Base-by-base conservation (phyloP, 495 filamentous ascomycete genomes). In the Annulohypoxylon moriforme region DNA sequence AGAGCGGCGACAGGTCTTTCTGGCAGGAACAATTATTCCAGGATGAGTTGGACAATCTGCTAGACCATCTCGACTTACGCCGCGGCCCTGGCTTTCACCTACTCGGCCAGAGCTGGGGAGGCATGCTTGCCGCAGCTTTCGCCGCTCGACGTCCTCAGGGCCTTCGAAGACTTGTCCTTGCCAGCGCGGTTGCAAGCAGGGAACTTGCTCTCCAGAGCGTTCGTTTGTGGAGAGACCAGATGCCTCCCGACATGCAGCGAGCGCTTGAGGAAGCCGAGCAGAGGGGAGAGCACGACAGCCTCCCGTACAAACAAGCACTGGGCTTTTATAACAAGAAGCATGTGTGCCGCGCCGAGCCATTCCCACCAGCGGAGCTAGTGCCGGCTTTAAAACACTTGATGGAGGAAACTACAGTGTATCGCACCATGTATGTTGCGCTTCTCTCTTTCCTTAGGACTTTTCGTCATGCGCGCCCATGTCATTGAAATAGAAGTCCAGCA, bases 21-120 rank as follows among this genome's bases (percentile, higher is more conserved):
- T 88, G 84, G 84, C 82, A 76, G 9, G 68, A 78, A 0, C 69
- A 80, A n/a, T 75, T 88, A 1, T 88, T 87, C 75, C 66, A 81
- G 49, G 47, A 59, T 2, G 84, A 88, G 64, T 78, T 87, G 13
- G 80, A 85, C 38, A 86, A 85, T 62, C 72, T 88, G n/a, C 50
- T 78, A 10, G 57, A 57, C 22, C 50, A 57, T 40, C 25, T 47
- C 1, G 33, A 50, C 1, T 13, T 69, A 10, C 49, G 59, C 2
- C 50, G 60, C 42, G 59, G 40, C 4, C 40, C 59, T 10, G 66
- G 57, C 47, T 68, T 61, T 8, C 49, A 61, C 29, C 20, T 68
- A 11, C 47, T 68, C 65, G 65, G 65, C 25, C 58, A 61, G 47
- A 68, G 65, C 9, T 68, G 65, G 65, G 65, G 65, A 9, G 65